Base-by-base conservation (phyloP, 2,329 filamentous ascomycete species). In the Cytospora mali region DNA sequence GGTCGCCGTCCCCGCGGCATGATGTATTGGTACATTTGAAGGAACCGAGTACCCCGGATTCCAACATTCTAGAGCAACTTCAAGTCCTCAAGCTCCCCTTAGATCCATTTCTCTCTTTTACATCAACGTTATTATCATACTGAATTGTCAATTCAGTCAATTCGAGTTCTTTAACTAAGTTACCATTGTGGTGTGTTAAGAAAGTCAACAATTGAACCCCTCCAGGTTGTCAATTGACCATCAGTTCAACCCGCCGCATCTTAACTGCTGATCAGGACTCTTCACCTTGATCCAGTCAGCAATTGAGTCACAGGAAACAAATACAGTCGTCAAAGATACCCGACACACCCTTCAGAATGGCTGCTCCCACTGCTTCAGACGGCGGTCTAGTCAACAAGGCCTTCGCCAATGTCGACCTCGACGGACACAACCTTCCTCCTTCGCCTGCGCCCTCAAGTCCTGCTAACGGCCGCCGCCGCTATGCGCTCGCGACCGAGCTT, bases 391-490 rank as follows among this genome's bases (percentile, higher is more conserved):
- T 61, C 64, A 63, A 65, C 52, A 82, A 81, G 77, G 77, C 78
- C 42, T 79, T 87, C 65, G 75, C 82, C 50, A 83, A 86, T 68
- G 81, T 93, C 67, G 92, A 96, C 74, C 81, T 93, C 64, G 90
- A 94, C 71, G 92, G 92, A 49, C 90, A 96, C 77, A 82, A 93
- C 71, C 81, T 97, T 57, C 93, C 93, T 57, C 93, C 93, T 1
- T 97, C 95, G 9, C 95, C 95, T 2, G 92, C 95, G 27, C 93
- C 94, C 2, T 98, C 94, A 18, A 97, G 90, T 73, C 95, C 95
- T 27, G 86, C 89, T 73, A 90, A 88, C 73, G 93, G 92, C 67
- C 87, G 90, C 68, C 79, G 83, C 51, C 91, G 92, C 69, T 99
- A 98, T 78, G 93, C 93, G 52, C 86, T 99, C 65, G 94, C 94